Evolutionary conservation across 1,284 basidiomycete genomes (phyloP), one percentile per base, ranked within the genome.

Genomic region (Ceratobasidium sp.): DNA sequence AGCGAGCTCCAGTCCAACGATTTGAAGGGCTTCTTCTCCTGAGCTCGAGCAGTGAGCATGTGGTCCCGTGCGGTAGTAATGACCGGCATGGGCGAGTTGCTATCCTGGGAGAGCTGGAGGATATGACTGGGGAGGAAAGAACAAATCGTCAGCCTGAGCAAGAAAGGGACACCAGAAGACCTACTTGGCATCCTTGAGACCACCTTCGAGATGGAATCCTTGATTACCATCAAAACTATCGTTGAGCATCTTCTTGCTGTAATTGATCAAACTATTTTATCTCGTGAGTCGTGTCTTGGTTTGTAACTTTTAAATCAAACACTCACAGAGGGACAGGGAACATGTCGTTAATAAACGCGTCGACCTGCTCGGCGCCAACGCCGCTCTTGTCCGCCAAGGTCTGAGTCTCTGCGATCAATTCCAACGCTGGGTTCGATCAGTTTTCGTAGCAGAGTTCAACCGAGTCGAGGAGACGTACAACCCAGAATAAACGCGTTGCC

Each of bases 171-270:
- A 10, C 30, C n/a, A 28, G 46, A 23, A 82, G 3, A 39, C 84
- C 39, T 76, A 86, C 82, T 84, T 79, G 0, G 89, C 87, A 78
- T 96, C 94, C 77, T 94, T 94, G 77, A 96, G 88, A n/a, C 94
- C 95, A 18, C 93, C 92, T 45, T 91, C 89, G 69, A 96, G 87
- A n/a, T 89, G 84, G 79, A 97, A 96, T n/a, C 94, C 95, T 46
- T 84, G 84, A 9, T 85, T 84, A 21, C 89, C 92, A 74, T 94
- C 89, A 78, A 95, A 96, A 43, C 87, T 83, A 81, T 93, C 88
- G 67, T 87, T 80, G 1, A 87, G 79, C 83, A 94, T 92, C 78
- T 88, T 89, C 48, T 87, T 84, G 32, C 86, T 86, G 77, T 91
- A 92, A n/a, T 84, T 81, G 62, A 88, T 75, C 59, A 87, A 80